phyloP scores from a whole-genome alignment of 345 rosid species.

The Eucalyptus camaldulensis region DNA sequence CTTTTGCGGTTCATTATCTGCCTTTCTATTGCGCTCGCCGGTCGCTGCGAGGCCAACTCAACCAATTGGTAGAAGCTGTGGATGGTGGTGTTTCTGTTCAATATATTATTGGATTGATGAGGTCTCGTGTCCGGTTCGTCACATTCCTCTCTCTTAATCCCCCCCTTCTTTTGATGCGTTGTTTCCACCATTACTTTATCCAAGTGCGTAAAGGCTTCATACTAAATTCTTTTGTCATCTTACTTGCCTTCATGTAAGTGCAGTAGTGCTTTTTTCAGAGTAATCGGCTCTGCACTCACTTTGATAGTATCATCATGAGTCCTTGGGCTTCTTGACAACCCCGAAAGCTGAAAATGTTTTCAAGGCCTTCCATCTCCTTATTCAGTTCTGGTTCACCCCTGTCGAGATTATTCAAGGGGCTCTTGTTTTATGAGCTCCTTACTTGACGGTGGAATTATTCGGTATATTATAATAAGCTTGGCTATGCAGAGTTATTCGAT shows the following conservation, averaged over 20 bases:
- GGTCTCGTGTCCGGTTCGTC: not conserved
- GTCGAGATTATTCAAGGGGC: not conserved
- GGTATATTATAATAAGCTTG: not conserved
- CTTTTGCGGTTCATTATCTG: not conserved
- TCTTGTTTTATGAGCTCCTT: not conserved
- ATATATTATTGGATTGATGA: not conserved
- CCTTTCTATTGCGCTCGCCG: not conserved
- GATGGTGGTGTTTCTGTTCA: not conserved
- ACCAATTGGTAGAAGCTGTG: not conserved
- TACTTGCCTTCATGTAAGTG: not conserved
- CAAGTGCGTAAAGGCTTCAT: not conserved
- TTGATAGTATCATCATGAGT: not conserved
- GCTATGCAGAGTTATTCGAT: not conserved
- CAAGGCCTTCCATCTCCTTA: not conserved
- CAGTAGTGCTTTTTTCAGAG: not conserved
- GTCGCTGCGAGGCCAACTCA: not conserved
- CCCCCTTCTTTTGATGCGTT: not conserved
- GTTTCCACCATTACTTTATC: not conserved
- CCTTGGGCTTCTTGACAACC: not conserved
- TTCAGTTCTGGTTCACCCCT: not conserved
- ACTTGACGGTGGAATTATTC: accelerated
- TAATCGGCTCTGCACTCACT: not conserved
- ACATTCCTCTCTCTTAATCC: not conserved
- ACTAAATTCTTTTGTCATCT: not conserved
- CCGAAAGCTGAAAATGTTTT: not conserved